Evolutionary conservation across 1,139 yeast genomes (phyloP).

Genomic region (Saccharomyces hybrid): DNA sequence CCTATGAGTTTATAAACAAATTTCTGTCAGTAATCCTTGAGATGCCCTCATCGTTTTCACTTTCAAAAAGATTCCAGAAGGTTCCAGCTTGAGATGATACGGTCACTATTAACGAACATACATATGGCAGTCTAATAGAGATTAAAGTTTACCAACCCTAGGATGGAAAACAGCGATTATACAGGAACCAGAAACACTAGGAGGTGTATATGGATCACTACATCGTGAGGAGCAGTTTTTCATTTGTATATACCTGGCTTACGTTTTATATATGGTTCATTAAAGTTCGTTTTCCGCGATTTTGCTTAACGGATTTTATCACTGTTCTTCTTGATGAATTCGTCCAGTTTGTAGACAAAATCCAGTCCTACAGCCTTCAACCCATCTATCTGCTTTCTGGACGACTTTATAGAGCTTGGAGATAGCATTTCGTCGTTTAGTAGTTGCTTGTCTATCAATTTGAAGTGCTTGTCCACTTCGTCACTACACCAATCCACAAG

Average conservation of each 20-base stretch:
- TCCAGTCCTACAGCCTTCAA: conserved; percentile 65
- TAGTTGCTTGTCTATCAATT: conserved; percentile 57
- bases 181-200: too few species aligned
- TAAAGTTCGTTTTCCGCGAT: neutral
- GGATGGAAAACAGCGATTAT: neutral
- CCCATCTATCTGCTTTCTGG: conserved; percentile 50
- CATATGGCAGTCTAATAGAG: neutral
- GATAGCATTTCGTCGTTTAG: conserved; percentile 51
- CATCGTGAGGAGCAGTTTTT: neutral
- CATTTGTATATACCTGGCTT: neutral
- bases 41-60: neutral
- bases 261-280: neutral
- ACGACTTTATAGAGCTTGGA: conserved; percentile 45
- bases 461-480: conserved; percentile 55
- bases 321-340: conserved; percentile 25
- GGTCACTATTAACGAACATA: neutral
- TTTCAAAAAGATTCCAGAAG: neutral
- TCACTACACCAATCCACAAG: conserved; percentile 63
- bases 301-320: conserved; percentile 13
- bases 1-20: neutral
- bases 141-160: neutral
- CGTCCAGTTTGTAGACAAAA: conserved; percentile 40
- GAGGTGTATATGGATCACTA: neutral
- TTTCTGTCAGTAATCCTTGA: neutral
- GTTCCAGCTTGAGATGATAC: neutral